phyloP scores from a whole-genome alignment of 768 basidiomycete genomes.

The Astraeus odoratus region DNA sequence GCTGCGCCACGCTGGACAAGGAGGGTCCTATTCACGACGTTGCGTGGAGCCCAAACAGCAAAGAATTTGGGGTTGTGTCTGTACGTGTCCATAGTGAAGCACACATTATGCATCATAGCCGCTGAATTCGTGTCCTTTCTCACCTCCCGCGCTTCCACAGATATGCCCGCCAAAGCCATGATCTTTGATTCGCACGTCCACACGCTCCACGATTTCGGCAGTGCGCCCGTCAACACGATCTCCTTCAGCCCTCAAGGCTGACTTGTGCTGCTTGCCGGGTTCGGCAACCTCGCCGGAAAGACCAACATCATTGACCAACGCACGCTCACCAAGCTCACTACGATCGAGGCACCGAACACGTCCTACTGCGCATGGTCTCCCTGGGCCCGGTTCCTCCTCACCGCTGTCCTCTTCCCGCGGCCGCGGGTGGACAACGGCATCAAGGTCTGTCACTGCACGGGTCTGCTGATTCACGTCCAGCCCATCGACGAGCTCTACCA shows the following conservation, averaged over 20 bases:
- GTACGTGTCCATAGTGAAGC: constrained; percentile 46
- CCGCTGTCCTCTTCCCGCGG: constrained; percentile 92
- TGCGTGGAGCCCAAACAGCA: constrained; percentile 91
- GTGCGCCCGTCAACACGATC: constrained; percentile 85
- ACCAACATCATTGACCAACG: constrained; percentile 90
- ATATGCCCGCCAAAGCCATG: constrained; percentile 92
- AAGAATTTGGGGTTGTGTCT: constrained; percentile 95
- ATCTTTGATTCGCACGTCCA: constrained; percentile 89
- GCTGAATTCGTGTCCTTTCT: not conserved
- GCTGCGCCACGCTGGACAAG: constrained; percentile 83
- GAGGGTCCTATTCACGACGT: constrained; percentile 98
- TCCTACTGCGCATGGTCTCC: constrained; percentile 95
- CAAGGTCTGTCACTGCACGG: constrained; percentile 92
- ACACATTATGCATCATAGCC: not conserved
- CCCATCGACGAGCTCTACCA: constrained; percentile 86
- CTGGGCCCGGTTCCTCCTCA: constrained; percentile 87
- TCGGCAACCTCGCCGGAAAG: constrained; percentile 94
- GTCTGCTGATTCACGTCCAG: constrained; percentile 82
- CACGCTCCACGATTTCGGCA: constrained; percentile 84
- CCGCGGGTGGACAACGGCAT: constrained; percentile 96
- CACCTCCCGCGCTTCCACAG: no score
- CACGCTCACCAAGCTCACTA: constrained; percentile 68
- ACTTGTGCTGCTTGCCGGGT: constrained; percentile 84
- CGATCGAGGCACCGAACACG: constrained; percentile 87
- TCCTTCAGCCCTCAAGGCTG: constrained; percentile 93